A percentile compares a stretch with the other conserved stretches of the same genome.
These are phyloP conservation scores for Vaccinium corymbosum DNA, from an alignment of 148 eudicot species.

Conservation along the genomic window DNA sequence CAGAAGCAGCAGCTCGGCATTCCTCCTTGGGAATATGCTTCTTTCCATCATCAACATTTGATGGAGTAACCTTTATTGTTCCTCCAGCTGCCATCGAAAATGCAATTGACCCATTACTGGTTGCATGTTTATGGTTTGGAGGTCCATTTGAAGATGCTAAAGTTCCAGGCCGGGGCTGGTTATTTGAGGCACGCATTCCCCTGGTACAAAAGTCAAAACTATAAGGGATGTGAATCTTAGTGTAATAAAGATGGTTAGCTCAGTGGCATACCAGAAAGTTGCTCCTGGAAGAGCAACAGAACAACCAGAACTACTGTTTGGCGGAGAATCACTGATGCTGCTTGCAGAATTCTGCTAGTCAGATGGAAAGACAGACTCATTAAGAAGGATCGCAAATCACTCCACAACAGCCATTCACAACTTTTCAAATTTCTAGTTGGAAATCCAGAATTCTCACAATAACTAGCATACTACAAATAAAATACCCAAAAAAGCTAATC, in stretches of 20 bases:
- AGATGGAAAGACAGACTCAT: constrained; percentile 16
- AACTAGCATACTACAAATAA: neutral
- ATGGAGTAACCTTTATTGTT: constrained; percentile 23
- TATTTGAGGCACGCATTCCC: constrained; percentile 61
- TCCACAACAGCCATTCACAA: constrained; percentile 15
- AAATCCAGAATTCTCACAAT: neutral
- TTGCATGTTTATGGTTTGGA: constrained; percentile 45
- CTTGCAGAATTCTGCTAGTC: constrained; percentile 46
- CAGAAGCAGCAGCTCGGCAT: constrained; percentile 24
- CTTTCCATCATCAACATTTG: constrained; percentile 38
- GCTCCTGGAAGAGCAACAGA: constrained; percentile 78
- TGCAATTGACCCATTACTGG: constrained; percentile 26
- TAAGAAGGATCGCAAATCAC: constrained; percentile 3
- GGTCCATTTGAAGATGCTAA: constrained; percentile 45
- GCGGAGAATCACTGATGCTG: constrained; percentile 50
- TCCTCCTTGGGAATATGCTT: constrained; percentile 33
- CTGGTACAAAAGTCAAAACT: constrained; percentile 25
- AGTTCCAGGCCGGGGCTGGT: constrained; percentile 38
- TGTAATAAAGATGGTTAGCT: neutral
- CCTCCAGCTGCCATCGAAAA: constrained; percentile 37
- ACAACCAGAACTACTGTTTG: constrained; percentile 70
- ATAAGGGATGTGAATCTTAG: constrained; percentile 9
- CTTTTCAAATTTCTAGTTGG: neutral
- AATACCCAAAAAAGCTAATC: constrained; percentile 4
- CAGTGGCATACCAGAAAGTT: constrained; percentile 67